Evolutionary conservation across 192 early-diverging fungal genomes (phyloP), one percentile per base, ranked within the genome.

Genomic region (Chytriomyces sp.): DNA sequence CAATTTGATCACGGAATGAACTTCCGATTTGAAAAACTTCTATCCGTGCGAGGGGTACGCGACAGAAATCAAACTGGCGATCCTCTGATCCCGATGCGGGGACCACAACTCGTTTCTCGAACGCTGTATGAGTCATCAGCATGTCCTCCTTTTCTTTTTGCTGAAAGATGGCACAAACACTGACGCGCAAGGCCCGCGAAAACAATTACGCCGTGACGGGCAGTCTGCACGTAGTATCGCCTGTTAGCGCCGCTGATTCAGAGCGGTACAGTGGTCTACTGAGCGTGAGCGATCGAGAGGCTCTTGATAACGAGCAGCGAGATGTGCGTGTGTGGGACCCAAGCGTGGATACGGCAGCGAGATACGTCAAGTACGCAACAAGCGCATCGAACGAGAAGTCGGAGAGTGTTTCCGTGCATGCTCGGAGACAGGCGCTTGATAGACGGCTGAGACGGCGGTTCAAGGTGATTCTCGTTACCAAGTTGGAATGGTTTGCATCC

Each of bases 121-220:
- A 35, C 35, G 35, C 35, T 35, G 53, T 13, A 57, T 2, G 20
- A 57, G 53, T 13, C 16, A 57, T 57, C 16, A 57, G 5, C 53
- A 2, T 13, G 13, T 13, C 5, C 5, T 57, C 53, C 13, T 57
- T 20, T 20, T 57, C 53, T 57, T 57, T 57, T 57, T 57, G 53
- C 53, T 20, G 53, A 57, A 20, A 57, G 35, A 35, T 35, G 35
- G 46, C 16, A 16, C 69, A 73, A 16, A 49, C 28, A 43, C 6
- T n/a, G 11, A 62, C 71, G 0, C 13, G 59, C 57, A 73, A 73
- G 44, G 28, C 46, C 2, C n/a, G 35, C 53, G 45, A 24, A 13
- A 73, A 73, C 61, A 73, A 73, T 60, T 73, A 73, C 46, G 20
- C 7, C 43, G 71, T 73, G 1, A 10, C 7, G 61, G 45, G 44